Conservation (phyloP, 768 basidiomycete genomes). For the Boletus vinaceobasis region DNA sequence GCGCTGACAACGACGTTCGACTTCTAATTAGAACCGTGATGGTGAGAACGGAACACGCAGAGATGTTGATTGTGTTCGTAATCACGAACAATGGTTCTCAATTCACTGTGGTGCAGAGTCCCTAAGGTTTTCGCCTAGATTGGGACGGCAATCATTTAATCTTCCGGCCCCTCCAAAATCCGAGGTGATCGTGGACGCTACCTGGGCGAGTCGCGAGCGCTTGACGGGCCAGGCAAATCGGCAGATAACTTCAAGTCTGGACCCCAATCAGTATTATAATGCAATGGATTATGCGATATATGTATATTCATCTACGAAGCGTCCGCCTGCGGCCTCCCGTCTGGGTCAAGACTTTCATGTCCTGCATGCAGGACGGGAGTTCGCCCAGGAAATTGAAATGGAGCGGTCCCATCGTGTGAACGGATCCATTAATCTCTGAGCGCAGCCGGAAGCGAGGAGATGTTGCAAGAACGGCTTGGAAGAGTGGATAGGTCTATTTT, state of each 20-base stretch:
- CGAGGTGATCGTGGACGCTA: conserved; percentile 29
- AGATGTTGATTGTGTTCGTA: not conserved
- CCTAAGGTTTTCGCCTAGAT: conserved; percentile 4
- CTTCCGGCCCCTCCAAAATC: conserved; percentile 17
- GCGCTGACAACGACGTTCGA: not conserved
- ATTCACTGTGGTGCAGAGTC: conserved; percentile 2
- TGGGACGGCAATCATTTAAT: conserved; percentile 16
- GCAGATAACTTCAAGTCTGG: not conserved
- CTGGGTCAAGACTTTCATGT: conserved; percentile 5
- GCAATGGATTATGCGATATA: conserved; percentile 29
- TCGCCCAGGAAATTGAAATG: conserved; percentile 6
- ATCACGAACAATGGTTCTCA: not conserved
- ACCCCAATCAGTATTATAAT: conserved; percentile 12
- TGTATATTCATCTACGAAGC: conserved; percentile 19
- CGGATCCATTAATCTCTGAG: conserved; percentile 14
- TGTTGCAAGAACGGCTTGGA: conserved; percentile 10
- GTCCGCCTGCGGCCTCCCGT: conserved; percentile 9
- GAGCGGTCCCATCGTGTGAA: conserved; percentile 23
- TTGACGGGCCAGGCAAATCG: not conserved
- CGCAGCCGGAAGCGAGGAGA: conserved; percentile 21
- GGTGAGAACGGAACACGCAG: conserved; percentile 15
- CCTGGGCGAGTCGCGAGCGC: not conserved
- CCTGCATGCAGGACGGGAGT: not conserved
- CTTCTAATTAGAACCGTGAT: conserved; percentile 4
- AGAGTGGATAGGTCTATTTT: conserved; percentile 24